Conservation (phyloP, 805 yeast species). For the Zygoascus bituminiphila region DNA sequence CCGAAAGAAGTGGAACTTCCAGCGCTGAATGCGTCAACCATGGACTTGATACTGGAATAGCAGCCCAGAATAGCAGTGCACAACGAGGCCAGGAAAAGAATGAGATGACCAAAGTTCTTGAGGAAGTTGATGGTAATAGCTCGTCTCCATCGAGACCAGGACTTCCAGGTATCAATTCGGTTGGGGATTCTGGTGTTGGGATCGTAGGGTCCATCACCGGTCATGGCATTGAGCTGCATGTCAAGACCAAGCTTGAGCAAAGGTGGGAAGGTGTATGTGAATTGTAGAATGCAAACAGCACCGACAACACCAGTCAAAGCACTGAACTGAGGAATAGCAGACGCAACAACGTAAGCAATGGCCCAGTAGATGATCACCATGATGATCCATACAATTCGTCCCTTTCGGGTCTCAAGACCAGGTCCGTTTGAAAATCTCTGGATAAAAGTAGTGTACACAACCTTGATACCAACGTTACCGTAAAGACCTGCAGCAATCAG, state of each 20-base stretch:
- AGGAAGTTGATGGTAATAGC: conserved; percentile 21
- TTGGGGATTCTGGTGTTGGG: conserved; percentile 16
- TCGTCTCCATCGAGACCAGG: conserved; percentile 31
- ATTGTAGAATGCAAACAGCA: conserved; percentile 38
- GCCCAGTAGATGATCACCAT: conserved; percentile 37
- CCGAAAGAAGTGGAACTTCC: conserved; percentile 16
- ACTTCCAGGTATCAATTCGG: conserved; percentile 27
- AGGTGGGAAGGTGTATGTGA: conserved; percentile 39
- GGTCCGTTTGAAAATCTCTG: conserved; percentile 29
- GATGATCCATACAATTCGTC: conserved; percentile 32
- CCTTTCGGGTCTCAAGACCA: conserved; percentile 27
- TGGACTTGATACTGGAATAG: conserved; percentile 20
- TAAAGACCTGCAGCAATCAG: conserved; percentile 39
- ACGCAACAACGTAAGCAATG: conserved; percentile 36
- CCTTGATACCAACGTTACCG: conserved; percentile 41
- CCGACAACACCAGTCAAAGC: conserved; percentile 34
- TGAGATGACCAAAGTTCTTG: conserved; percentile 18
- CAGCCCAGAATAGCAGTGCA: conserved; percentile 27
- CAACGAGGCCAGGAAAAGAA: conserved; percentile 27
- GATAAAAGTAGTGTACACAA: conserved; percentile 35
- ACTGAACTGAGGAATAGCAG: conserved; percentile 38
- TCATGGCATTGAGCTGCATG: conserved; percentile 24
- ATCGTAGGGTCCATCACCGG: conserved; percentile 24
- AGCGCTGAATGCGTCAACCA: conserved; percentile 14
- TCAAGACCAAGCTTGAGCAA: conserved; percentile 19